Evolutionary conservation across 31 red algal species (phyloP), one percentile per base, ranked within the genome.

Genomic region (Porphyra umbilicalis): DNA sequence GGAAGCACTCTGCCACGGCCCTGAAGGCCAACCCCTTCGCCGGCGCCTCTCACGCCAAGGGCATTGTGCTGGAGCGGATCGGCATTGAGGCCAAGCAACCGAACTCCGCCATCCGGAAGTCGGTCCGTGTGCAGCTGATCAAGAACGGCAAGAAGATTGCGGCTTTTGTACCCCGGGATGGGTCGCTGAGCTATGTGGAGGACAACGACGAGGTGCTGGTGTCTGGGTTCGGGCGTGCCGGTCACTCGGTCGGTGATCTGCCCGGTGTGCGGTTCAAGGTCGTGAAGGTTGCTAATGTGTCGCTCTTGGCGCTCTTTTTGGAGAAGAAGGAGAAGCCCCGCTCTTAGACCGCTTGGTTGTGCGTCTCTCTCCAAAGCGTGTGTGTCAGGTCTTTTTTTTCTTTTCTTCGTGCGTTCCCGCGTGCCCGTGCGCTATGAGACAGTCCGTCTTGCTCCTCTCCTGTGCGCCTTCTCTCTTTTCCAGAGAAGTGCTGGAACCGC

Each of bases 81-180:
- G 96, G 96, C 36, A 94, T 98, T 38, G 96, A 98, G 86, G 96
- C 96, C 75, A 98, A 98, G 83, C 96, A 98, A 80, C 96, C 96
- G 25, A 98, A 98, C 83, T 98, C 96, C 6, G 96, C 96, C 35
- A 98, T 98, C 81, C 96, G 96, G n/a, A 98, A 98, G 90, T 95
- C 88, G 38, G 94, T 94, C 39, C 92, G 96, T 74, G 96, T 98
- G 33, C 96, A 98, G 84, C 84, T 98, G 67, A 95, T 98, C 90
- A 98, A 98, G 90, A 98, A 98, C 77, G 96, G 96, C 18, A 98
- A 98, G 92, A 95, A 94, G 80, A 95, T 98, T 80, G 96, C 96
- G 38, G 96, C 96, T 20, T 98, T 98, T 82, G 96, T 98, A 20
- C 96, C 96, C 34, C 85, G 96, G 16, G 96, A 98, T 77, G 96